Conservation (phyloP, 257 asterid genomes). For the Jasminum sambac region DNA sequence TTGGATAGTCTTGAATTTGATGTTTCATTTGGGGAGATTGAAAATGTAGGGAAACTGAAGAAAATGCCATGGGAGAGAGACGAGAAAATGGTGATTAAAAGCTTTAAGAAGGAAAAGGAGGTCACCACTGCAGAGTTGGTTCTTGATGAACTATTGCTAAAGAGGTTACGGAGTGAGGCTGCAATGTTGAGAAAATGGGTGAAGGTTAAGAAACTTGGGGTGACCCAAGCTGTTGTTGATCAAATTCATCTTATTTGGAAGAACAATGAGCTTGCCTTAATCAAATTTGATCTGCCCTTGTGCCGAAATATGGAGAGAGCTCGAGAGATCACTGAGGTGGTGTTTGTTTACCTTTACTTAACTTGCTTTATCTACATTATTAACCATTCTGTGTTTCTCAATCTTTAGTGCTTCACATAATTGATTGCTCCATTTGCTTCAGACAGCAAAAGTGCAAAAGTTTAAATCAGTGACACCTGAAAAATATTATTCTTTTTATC, state of each 20-base stretch:
- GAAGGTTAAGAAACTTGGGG: slow-evolving; percentile 92
- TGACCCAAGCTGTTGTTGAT: slow-evolving; percentile 70
- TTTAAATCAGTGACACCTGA: background rate
- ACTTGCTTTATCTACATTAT: background rate
- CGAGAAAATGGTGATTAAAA: slow-evolving; percentile 44
- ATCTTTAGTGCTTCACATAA: background rate
- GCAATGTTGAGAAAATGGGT: slow-evolving; percentile 69
- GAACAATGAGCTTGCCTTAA: slow-evolving; percentile 78
- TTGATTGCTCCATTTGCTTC: background rate
- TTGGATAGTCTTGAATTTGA: slow-evolving; percentile 35
- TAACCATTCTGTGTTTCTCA: background rate
- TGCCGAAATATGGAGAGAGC: slow-evolving; percentile 81
- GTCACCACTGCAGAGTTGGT: slow-evolving; percentile 49
- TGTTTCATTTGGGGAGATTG: slow-evolving; percentile 32
- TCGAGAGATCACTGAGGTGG: slow-evolving; percentile 79
- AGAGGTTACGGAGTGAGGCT: slow-evolving; percentile 72
- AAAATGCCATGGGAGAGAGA: slow-evolving; percentile 78
- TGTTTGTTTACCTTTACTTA: slow-evolving; percentile 22
- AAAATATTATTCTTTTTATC: background rate
- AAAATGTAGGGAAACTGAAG: slow-evolving; percentile 40
- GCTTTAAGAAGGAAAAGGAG: slow-evolving; percentile 46
- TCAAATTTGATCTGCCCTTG: slow-evolving; percentile 83
- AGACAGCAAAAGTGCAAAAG: background rate
- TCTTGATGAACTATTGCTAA: slow-evolving; percentile 63
- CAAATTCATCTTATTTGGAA: slow-evolving; percentile 66